Conservation (phyloP, 768 basidiomycete genomes). For the Auricularia cornea region DNA sequence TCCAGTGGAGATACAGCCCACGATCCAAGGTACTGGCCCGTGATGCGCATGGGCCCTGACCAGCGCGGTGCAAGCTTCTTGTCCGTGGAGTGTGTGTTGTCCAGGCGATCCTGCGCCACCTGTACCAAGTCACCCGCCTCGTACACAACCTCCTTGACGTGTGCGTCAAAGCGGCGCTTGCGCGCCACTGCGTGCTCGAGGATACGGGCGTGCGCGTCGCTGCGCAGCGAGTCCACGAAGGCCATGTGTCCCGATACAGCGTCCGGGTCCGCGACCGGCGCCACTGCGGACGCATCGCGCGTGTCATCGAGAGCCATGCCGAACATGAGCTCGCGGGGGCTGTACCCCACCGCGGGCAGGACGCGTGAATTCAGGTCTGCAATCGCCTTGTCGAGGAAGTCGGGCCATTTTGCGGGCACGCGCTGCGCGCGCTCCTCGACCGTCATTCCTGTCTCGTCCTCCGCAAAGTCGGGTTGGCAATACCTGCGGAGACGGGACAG, state of each 20-base stretch:
- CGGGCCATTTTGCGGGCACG: conserved; percentile 24
- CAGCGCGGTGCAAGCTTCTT: conserved; percentile 25
- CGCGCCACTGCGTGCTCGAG: conserved; percentile 16
- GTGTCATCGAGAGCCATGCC: too few relatives aligned
- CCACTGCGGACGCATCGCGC: too few relatives aligned
- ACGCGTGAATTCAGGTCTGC: conserved; percentile 12
- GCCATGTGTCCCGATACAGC: conserved; percentile 18
- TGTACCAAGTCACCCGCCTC: conserved; percentile 23
- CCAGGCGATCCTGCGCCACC: conserved; percentile 19
- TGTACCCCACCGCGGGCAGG: conserved; percentile 3
- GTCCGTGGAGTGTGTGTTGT: conserved; percentile 19
- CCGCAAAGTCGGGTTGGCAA: conserved; percentile 21
- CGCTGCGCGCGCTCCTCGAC: conserved; percentile 10
- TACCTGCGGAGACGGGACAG: conserved; percentile 19
- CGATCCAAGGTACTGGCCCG: neutral
- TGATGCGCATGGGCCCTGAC: conserved; percentile 17
- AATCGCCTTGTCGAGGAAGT: conserved; percentile 23
- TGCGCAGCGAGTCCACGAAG: conserved; percentile 22
- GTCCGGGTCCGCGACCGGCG: neutral
- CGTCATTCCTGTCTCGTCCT: conserved; percentile 20
- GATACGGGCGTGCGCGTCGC: conserved; percentile 20
- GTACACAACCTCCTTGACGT: conserved; percentile 21
- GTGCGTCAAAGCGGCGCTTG: conserved; percentile 22
- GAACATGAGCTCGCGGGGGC: too few relatives aligned
- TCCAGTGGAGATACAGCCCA: neutral